Percentiles rank a stretch among this genome's conserved stretches.
phyloP scores from a whole-genome alignment of 78 protist species.

The Pelomyxa schiedti region DNA sequence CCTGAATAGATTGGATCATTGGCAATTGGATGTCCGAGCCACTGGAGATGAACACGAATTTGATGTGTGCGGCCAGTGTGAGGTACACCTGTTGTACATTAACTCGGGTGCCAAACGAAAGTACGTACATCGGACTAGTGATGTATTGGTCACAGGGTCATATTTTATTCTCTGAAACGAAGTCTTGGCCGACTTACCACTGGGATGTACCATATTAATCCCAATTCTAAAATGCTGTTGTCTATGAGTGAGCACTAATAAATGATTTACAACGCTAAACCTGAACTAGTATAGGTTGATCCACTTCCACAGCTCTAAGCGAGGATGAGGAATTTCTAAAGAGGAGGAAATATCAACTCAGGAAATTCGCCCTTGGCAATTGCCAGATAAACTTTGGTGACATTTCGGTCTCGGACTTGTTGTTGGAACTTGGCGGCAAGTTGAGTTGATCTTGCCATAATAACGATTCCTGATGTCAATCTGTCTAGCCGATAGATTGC shows the following conservation, averaged over 20 bases:
- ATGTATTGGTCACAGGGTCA: constrained; percentile 2
- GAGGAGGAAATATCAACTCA: background rate
- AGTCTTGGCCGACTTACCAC: constrained; percentile 29
- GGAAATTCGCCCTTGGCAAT: constrained; percentile 60
- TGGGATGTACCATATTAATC: constrained; percentile 9
- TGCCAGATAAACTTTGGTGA: constrained; percentile 59
- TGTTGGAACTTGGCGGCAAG: constrained; percentile 16
- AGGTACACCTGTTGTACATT: constrained; percentile 44
- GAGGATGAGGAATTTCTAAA: background rate
- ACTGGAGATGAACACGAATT: constrained; percentile 73
- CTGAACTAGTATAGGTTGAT: constrained; percentile 26
- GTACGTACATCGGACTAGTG: constrained; percentile 10
- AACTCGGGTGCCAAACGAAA: background rate
- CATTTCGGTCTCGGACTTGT: constrained; percentile 14
- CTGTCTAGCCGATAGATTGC: constrained; percentile 70
- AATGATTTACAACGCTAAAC: too few relatives aligned
- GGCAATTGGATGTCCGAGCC: constrained; percentile 60
- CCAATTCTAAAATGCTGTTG: constrained; percentile 20
- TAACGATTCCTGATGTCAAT: constrained; percentile 62
- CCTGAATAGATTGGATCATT: constrained; percentile 73
- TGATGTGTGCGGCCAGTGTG: constrained; percentile 84
- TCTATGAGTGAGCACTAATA: too few relatives aligned
- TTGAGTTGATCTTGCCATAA: constrained; percentile 35
- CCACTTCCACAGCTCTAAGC: background rate
- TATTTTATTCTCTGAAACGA: constrained; percentile 7